These are phyloP conservation scores for Huntiella decipiens DNA, from an alignment of 2,329 filamentous ascomycete species.

Conservation along the genomic window DNA sequence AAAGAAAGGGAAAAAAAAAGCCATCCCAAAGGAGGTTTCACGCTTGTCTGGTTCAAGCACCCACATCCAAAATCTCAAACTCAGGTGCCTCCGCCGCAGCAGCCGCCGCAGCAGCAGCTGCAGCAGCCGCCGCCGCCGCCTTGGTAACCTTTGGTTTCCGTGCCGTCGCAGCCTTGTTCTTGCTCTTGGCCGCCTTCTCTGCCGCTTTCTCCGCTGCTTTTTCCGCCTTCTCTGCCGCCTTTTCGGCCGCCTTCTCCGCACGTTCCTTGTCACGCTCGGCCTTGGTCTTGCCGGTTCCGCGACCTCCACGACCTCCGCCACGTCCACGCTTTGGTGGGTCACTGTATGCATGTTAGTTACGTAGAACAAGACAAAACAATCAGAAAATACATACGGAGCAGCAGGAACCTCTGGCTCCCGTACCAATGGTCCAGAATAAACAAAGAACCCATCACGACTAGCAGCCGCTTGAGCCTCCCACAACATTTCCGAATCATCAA, in stretches of 20 bases:
- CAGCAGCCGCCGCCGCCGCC: conserved; percentile 6
- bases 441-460: conserved; percentile 91
- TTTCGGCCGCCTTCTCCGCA: conserved; percentile 10
- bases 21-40: neutral
- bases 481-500: conserved; percentile 82
- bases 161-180: conserved; percentile 5
- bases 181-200: conserved; percentile 6
- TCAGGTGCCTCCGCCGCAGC: conserved; percentile 2
- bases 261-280: conserved; percentile 10
- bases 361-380: conserved; percentile 1
- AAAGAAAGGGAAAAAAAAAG: neutral
- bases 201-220: conserved; percentile 9
- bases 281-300: conserved; percentile 10
- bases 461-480: conserved; percentile 94
- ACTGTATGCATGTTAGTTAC: conserved; percentile 28
- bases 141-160: conserved; percentile 11
- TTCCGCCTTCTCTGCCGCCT: conserved; percentile 9
- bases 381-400: conserved; percentile 25
- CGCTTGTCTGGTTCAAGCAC: conserved; percentile 9
- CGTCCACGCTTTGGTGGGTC: conserved; percentile 50
- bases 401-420: conserved; percentile 64
- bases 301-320: conserved; percentile 19
- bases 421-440: conserved; percentile 83
- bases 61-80: conserved; percentile 11
- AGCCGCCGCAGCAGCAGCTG: conserved; percentile 4